Base-by-base conservation (phyloP, 805 yeast species). In the Saturnispora serradocipensis region DNA sequence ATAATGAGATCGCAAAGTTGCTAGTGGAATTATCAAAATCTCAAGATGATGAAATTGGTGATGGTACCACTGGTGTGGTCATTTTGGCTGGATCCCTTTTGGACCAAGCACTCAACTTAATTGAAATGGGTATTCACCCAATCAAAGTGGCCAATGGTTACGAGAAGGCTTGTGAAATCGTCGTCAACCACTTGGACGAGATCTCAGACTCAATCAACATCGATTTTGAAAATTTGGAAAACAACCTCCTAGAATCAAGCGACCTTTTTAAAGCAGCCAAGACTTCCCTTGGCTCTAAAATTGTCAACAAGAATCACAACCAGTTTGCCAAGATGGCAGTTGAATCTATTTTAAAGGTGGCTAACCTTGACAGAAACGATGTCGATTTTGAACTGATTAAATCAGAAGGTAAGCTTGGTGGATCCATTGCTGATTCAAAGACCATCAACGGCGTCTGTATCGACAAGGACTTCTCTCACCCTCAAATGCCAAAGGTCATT, bases 31-130 rank as follows among this genome's bases (percentile, higher is more conserved):
- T 93, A 58, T 86, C 97, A 30, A 86, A 80, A 67, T 87, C 96
- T 27, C 99, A 91, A 74, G 99, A 91, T 68, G 97, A 93, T 67
- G 98, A 91, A 71, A 88, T 91, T 66, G 99, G 99, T 52, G 99
- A 91, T 67, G 99, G 99, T 64, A 93, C 99, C 28, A 93, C 99
- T 5, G 98, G 98, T 65, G 99, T 93, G 28, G 98, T 93, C 50
- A 98, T 93, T 2, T 73, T 93, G 49, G 98, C 99, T 1, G 86
- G 96, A 58, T 95, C 98, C 2, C 73, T 93, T 57, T 75, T 93
- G 53, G 97, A 91, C 67, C 96, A 93, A 71, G 97, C 99, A 3
- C 70, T 86, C 52, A 97, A 89, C 65, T 78, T 93, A 56, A 90
- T 93, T 58, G 97, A 93, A 64, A 88, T 87, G 72, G 98, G 98